A percentile compares a stretch with the other conserved stretches of the same genome.
phyloP scores from a whole-genome alignment of 2,329 filamentous ascomycete species.

The Cercospora canescens region DNA sequence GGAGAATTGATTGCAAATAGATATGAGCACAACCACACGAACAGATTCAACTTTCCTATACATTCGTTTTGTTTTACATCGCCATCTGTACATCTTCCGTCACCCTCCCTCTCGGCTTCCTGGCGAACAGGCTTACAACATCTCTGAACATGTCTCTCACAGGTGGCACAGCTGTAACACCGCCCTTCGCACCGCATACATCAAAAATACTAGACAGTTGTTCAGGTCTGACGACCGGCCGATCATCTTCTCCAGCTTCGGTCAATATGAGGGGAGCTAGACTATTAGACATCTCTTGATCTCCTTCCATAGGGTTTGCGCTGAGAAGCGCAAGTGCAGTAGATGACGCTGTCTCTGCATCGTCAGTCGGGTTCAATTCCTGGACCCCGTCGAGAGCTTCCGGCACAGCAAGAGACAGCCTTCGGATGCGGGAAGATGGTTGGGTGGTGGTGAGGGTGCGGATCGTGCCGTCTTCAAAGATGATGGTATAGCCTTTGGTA shows the following conservation, averaged over 20 bases:
- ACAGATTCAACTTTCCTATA: neutral
- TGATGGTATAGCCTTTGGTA: constrained; percentile 69
- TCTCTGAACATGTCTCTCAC: constrained; percentile 76
- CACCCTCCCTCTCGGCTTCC: constrained; percentile 46
- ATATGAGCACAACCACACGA: neutral
- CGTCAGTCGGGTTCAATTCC: neutral
- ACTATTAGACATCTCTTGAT: constrained; percentile 15
- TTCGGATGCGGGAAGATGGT: constrained; percentile 1
- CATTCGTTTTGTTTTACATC: neutral
- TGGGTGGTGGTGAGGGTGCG: constrained; percentile 43
- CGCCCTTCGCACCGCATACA: constrained; percentile 52
- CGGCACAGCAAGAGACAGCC: constrained; percentile 4
- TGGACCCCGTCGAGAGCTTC: neutral
- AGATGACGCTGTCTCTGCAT: constrained; percentile 8
- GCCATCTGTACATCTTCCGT: constrained; percentile 14
- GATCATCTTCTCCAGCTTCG: constrained; percentile 50
- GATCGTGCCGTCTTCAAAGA: constrained; percentile 76
- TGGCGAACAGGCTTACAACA: constrained; percentile 65
- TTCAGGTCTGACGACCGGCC: constrained; percentile 66
- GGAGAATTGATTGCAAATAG: neutral
- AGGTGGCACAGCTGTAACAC: constrained; percentile 65
- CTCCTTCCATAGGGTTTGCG: constrained; percentile 9
- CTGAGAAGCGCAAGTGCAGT: constrained; percentile 11
- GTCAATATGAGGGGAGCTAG: constrained; percentile 14
- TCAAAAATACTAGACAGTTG: constrained; percentile 71